phyloP scores from a whole-genome alignment of 306 rosid species.

The Lathyrus tuberosus region DNA sequence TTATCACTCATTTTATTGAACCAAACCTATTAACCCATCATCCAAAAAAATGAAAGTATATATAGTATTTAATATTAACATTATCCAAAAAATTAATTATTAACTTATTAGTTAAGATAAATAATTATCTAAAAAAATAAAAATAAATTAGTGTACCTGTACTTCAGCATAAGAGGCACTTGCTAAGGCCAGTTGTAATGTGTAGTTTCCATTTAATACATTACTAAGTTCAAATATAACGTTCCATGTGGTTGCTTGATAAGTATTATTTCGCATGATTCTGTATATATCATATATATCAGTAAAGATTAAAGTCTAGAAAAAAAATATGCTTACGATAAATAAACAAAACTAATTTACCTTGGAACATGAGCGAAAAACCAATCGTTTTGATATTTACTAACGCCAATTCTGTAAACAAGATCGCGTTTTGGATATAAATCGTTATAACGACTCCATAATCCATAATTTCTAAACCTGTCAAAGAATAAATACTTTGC shows the following conservation, averaged over 20 bases:
- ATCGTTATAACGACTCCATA: slow-evolving; percentile 66
- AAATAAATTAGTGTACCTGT: slow-evolving; percentile 47
- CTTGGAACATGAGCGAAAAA: slow-evolving; percentile 66
- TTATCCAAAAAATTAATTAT: too few relatives aligned
- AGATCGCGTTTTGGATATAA: slow-evolving; percentile 56
- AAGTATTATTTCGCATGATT: slow-evolving; percentile 32
- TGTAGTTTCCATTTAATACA: slow-evolving; percentile 46
- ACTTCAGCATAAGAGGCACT: slow-evolving; percentile 49
- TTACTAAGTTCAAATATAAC: slow-evolving; percentile 48
- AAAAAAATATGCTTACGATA: neutral
- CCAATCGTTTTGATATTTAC: slow-evolving; percentile 51
- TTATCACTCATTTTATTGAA: slow-evolving; percentile 38
- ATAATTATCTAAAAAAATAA: neutral
- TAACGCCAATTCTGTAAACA: slow-evolving; percentile 42
- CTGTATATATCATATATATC: slow-evolving; percentile 35
- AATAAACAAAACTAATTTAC: slow-evolving; percentile 8
- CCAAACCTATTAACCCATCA: slow-evolving; percentile 54
- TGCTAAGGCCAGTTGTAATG: slow-evolving; percentile 76
- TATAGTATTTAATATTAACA: too few relatives aligned
- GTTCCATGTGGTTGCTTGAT: slow-evolving; percentile 69
- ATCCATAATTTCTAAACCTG: slow-evolving; percentile 73
- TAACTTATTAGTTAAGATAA: too few relatives aligned
- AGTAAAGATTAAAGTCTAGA: neutral
- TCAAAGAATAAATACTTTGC: slow-evolving; percentile 8
- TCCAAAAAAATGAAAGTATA: neutral